A percentile compares a stretch with the other conserved stretches of the same genome.
These are phyloP conservation scores for Entonaema liquescens DNA, from an alignment of 495 filamentous ascomycete species.

Conservation along the genomic window DNA sequence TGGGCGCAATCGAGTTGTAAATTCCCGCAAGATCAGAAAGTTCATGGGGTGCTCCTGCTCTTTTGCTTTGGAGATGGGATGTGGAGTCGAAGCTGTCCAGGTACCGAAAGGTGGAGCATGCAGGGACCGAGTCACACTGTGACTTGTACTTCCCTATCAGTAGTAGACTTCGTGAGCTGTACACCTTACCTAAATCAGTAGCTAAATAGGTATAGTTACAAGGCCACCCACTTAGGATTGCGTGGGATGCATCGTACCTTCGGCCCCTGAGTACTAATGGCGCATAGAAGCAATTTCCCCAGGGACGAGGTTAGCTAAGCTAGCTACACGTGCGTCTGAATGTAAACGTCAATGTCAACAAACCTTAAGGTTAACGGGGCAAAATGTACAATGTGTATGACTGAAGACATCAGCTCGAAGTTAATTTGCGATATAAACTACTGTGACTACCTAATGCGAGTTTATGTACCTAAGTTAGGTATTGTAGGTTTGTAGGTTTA, in stretches of 20 bases:
- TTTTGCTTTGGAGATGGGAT: conserved; percentile 37
- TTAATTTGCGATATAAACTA: no score
- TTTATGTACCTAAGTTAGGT: background rate
- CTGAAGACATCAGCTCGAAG: background rate
- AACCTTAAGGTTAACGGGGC: conserved; percentile 8
- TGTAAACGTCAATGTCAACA: conserved; percentile 20
- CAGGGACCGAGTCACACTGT: conserved; percentile 42
- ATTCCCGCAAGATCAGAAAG: conserved; percentile 43
- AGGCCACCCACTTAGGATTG: conserved; percentile 16
- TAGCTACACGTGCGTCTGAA: background rate
- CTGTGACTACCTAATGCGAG: background rate
- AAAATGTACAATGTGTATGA: background rate
- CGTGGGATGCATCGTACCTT: conserved; percentile 34
- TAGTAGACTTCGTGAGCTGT: background rate
- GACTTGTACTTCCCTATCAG: conserved; percentile 11
- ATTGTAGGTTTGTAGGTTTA: no score
- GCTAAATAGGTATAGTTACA: conserved; percentile 23
- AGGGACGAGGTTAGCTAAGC: conserved; percentile 13
- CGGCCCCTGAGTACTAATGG: conserved; percentile 27
- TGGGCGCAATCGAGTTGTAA: conserved; percentile 37
- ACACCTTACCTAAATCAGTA: conserved; percentile 1
- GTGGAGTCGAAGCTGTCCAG: conserved; percentile 40
- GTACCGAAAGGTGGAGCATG: conserved; percentile 40
- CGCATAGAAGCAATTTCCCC: conserved; percentile 43
- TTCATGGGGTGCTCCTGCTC: conserved; percentile 31